phyloP scores from a whole-genome alignment of 306 rosid species.

The Cicer pinnatifidum region DNA sequence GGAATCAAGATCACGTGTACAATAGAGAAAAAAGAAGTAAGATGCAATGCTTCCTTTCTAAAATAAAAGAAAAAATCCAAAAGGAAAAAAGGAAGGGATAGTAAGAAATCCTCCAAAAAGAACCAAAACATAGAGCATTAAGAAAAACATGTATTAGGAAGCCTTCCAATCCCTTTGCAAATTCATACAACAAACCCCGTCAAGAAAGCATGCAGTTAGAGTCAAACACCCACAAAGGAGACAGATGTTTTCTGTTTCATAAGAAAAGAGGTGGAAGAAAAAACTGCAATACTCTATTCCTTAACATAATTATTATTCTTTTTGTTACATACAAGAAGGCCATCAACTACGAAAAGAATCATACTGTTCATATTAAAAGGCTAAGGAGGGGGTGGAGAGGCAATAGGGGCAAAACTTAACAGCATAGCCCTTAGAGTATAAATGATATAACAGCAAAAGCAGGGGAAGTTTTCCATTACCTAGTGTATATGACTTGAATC shows the following conservation, averaged over 20 bases:
- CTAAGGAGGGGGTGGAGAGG: background rate
- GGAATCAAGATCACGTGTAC: slow-evolving; percentile 25
- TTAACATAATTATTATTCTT: slow-evolving; percentile 11
- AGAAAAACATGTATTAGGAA: slow-evolving; percentile 22
- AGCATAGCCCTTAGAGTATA: slow-evolving; percentile 8
- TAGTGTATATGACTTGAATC: slow-evolving; percentile 25
- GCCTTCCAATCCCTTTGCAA: slow-evolving; percentile 27
- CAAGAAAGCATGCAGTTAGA: slow-evolving; percentile 16
- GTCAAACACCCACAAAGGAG: slow-evolving; percentile 13
- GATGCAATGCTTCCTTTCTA: background rate
- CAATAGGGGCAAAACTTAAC: background rate
- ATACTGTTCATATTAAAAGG: slow-evolving; percentile 33
- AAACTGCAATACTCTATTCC: slow-evolving; percentile 16
- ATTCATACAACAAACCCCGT: slow-evolving; percentile 3
- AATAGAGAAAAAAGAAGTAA: background rate
- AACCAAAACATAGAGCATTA: slow-evolving; percentile 7
- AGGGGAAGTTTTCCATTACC: slow-evolving; percentile 10
- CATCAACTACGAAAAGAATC: slow-evolving; percentile 34
- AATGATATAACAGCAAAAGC: slow-evolving; percentile 20
- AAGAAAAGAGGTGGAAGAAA: slow-evolving; percentile 23
- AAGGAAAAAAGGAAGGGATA: slow-evolving; percentile 11
- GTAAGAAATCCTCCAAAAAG: slow-evolving; percentile 27
- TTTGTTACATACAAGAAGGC: slow-evolving; percentile 18
- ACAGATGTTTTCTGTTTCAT: slow-evolving; percentile 1
- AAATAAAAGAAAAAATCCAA: background rate